A percentile compares a stretch with the other conserved stretches of the same genome.
These are phyloP conservation scores for Galeopsis tetrahit DNA, from an alignment of 257 asterid genomes.

Conservation along the genomic window DNA sequence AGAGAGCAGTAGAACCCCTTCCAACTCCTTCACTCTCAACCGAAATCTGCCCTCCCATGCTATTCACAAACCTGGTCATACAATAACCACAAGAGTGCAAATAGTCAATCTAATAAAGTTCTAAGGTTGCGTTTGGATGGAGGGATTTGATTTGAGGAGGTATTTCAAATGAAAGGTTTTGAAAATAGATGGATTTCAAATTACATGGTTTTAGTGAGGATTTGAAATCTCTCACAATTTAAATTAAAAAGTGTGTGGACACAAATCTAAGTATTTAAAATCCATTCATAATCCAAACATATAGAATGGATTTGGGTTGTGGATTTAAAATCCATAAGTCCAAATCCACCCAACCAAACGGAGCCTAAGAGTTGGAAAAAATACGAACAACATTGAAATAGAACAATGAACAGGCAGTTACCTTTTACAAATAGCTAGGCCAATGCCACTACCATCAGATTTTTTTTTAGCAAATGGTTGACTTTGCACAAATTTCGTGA, in stretches of 20 bases:
- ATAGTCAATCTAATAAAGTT: neutral
- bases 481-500: conserved; percentile 84
- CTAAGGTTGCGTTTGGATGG: no score
- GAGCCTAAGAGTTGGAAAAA: neutral
- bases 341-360: no score
- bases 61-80: conserved; percentile 77
- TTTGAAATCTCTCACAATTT: no score
- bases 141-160: no score
- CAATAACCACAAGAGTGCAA: neutral
- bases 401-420: conserved; percentile 32
- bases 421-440: conserved; percentile 96
- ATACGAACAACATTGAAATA: neutral
- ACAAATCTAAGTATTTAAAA: no score
- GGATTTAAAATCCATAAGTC: no score
- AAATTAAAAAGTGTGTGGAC: no score
- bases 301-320: no score
- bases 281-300: no score
- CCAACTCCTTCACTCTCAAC: conserved; percentile 96
- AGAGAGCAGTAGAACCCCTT: conserved; percentile 79
- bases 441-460: conserved; percentile 91
- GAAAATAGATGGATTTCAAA: no score
- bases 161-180: no score
- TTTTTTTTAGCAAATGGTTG: conserved; percentile 71
- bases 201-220: no score
- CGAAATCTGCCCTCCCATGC: conserved; percentile 95